A percentile compares a stretch with the other conserved stretches of the same genome.
phyloP scores from a whole-genome alignment of 331 rosid genomes.

The Phaseolus coccineus region DNA sequence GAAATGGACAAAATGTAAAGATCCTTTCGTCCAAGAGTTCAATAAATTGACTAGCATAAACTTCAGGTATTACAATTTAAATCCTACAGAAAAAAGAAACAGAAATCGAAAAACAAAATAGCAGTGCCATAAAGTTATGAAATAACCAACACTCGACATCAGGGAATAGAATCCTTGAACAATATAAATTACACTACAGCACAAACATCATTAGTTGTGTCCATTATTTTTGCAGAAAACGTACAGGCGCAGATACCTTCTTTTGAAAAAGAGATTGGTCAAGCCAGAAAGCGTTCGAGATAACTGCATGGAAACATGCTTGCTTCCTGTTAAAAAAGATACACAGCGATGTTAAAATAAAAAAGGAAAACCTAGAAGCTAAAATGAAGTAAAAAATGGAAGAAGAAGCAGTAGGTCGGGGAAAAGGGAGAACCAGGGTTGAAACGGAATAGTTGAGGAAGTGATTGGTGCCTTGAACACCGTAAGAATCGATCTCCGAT shows the following conservation, averaged over 20 bases:
- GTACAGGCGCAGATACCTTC: slow-evolving; percentile 56
- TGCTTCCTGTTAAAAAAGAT: slow-evolving; percentile 56
- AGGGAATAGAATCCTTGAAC: neutral
- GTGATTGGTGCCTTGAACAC: slow-evolving; percentile 60
- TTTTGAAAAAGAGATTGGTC: slow-evolving; percentile 73
- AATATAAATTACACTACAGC: neutral
- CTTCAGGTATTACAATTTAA: neutral
- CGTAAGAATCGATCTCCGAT: slow-evolving; percentile 56
- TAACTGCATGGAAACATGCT: slow-evolving; percentile 73
- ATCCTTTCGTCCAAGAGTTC: slow-evolving; percentile 2
- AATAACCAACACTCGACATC: neutral
- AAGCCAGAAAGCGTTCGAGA: slow-evolving; percentile 76
- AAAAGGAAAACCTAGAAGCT: neutral
- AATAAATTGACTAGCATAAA: neutral
- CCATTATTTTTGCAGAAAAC: neutral
- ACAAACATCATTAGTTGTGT: neutral
- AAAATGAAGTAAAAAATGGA: neutral
- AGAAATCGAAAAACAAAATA: neutral
- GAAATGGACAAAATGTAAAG: neutral
- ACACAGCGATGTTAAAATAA: neutral
- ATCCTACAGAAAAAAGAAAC: neutral
- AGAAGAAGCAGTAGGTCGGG: neutral
- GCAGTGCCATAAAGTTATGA: neutral
- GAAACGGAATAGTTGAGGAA: slow-evolving; percentile 67
- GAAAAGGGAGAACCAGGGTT: slow-evolving; percentile 55